Conservation (phyloP, 305 asterid species). For the Fraxinus baroniana region DNA sequence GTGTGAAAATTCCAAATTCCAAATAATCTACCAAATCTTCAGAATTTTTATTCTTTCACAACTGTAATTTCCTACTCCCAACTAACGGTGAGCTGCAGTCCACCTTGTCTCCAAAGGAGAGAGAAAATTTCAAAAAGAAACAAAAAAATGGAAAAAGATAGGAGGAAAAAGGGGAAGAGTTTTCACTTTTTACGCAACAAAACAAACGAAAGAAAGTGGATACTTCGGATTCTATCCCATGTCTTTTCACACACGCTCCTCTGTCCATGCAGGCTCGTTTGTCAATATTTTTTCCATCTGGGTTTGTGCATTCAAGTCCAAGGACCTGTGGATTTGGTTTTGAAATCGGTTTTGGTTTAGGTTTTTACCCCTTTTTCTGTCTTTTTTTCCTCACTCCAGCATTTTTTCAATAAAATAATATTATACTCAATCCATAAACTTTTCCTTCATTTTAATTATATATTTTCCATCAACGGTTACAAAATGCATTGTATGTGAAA, state of each 20-base stretch:
- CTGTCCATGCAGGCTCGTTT: constrained; percentile 32
- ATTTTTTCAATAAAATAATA: too few relatives aligned
- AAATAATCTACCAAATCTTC: background rate
- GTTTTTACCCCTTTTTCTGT: background rate
- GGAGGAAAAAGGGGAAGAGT: constrained; percentile 26
- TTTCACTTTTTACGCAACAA: constrained; percentile 59
- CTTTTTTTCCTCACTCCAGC: too few relatives aligned
- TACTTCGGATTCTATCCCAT: constrained; percentile 43
- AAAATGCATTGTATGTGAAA: too few relatives aligned
- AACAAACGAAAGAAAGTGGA: constrained; percentile 41
- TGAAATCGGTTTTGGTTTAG: constrained; percentile 34
- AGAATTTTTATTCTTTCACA: background rate
- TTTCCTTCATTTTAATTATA: too few relatives aligned
- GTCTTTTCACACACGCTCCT: constrained; percentile 48
- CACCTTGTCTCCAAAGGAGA: constrained; percentile 35
- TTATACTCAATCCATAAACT: too few relatives aligned
- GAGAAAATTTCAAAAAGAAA: background rate
- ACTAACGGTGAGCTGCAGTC: constrained; percentile 25
- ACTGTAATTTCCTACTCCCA: constrained; percentile 9
- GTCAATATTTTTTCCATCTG: constrained; percentile 6
- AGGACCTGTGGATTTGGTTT: constrained; percentile 29
- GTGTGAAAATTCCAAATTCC: background rate
- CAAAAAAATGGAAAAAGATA: constrained; percentile 1
- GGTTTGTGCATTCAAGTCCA: constrained; percentile 38
- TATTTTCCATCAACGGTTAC: too few relatives aligned